Conservation (phyloP, 2,329 filamentous ascomycete species). For the Xylaria multiplex region DNA sequence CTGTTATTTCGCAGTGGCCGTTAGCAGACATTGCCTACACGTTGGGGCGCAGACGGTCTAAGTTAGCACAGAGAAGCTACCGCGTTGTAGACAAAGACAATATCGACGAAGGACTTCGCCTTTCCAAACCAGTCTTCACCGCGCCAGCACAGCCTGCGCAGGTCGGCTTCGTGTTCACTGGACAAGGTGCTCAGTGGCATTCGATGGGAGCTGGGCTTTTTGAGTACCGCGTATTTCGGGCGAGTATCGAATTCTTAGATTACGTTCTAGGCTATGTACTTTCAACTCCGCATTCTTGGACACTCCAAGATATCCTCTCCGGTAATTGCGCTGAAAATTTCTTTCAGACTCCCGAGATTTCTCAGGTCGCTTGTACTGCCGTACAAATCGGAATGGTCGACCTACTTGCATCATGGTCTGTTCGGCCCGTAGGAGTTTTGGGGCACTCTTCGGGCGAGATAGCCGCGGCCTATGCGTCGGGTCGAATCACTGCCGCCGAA, state of each 20-base stretch:
- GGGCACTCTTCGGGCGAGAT: constrained; percentile 52
- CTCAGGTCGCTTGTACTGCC: constrained; percentile 48
- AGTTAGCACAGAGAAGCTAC: too few species aligned
- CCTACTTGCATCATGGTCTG: constrained; percentile 46
- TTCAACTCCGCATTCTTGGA: constrained; percentile 25
- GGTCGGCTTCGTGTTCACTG: constrained; percentile 35
- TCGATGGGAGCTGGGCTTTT: constrained; percentile 43
- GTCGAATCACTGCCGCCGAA: constrained; percentile 30
- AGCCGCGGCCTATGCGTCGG: constrained; percentile 46
- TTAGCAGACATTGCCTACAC: too few species aligned
- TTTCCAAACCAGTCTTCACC: too few species aligned
- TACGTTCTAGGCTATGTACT: constrained; percentile 18
- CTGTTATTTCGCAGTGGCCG: too few species aligned
- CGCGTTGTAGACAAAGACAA: too few species aligned
- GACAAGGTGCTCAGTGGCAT: constrained; percentile 50
- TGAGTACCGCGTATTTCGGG: constrained; percentile 29
- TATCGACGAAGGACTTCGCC: too few species aligned
- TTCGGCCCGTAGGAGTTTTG: constrained; percentile 52
- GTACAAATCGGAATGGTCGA: constrained; percentile 52
- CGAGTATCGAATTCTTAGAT: constrained; percentile 33
- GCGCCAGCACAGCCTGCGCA: too few species aligned
- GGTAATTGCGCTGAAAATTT: not conserved
- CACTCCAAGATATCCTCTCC: constrained; percentile 18
- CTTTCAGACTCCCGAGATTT: constrained; percentile 38
- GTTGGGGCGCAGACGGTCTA: too few species aligned